Conservation (phyloP, 2,329 filamentous ascomycete genomes). For the Xylariales sp. region DNA sequence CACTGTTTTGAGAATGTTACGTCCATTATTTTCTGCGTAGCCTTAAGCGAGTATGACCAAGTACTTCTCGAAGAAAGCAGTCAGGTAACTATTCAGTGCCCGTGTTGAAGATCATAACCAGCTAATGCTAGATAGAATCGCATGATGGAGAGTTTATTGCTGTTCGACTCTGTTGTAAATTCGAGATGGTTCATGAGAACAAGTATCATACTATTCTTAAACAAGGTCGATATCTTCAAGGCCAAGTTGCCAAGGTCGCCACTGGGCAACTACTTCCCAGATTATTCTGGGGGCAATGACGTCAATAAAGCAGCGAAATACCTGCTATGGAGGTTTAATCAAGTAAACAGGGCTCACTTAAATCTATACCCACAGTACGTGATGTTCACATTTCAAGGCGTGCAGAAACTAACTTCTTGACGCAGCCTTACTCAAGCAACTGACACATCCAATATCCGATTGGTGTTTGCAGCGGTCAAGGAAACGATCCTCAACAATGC, state of each 20-base stretch:
- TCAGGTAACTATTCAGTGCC: conserved; percentile 71
- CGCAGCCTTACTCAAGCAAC: conserved; percentile 94
- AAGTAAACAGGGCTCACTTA: conserved; percentile 94
- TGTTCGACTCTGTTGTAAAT: conserved; percentile 99
- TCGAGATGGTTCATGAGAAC: conserved; percentile 99
- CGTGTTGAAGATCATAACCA: not conserved
- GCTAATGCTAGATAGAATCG: conserved; percentile 75
- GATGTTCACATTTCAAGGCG: conserved; percentile 1
- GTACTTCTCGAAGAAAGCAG: conserved; percentile 96
- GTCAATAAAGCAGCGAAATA: conserved; percentile 99
- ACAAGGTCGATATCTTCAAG: conserved; percentile 99
- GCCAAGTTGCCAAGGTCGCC: conserved; percentile 91
- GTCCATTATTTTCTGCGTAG: conserved; percentile 99
- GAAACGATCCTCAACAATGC: conserved; percentile 99
- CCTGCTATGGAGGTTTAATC: conserved; percentile 97
- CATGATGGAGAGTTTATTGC: conserved; percentile 97
- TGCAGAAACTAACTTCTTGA: conserved; percentile 39
- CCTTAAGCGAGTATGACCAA: conserved; percentile 97
- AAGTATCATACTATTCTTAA: conserved; percentile 97
- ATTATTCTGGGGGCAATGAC: conserved; percentile 97
- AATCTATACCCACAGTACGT: conserved; percentile 98
- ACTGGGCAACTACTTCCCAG: conserved; percentile 93
- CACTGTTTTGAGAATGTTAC: conserved; percentile 99
- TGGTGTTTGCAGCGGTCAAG: conserved; percentile 98
- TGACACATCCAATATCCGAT: conserved; percentile 96